A percentile compares a stretch with the other conserved stretches of the same genome.
Conservation (phyloP, 352 stramenopile genomes). For the Phytophthora pseudosyringae region DNA sequence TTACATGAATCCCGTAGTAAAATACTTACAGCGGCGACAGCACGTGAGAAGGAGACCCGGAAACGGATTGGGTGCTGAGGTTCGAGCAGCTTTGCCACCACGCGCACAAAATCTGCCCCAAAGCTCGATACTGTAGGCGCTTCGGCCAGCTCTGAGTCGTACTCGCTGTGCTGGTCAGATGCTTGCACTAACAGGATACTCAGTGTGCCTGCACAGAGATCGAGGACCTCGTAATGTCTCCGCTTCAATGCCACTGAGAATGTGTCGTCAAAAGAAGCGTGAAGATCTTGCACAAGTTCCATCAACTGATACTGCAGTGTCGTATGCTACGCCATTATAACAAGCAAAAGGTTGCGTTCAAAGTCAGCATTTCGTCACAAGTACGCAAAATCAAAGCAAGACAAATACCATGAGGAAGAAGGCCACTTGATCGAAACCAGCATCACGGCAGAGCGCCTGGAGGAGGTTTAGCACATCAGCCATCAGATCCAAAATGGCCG, state of each 20-base stretch:
- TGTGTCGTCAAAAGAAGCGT: slow-evolving; percentile 34
- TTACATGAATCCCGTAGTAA: neutral
- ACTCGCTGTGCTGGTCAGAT: slow-evolving; percentile 20
- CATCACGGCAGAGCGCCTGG: slow-evolving; percentile 36
- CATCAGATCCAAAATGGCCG: slow-evolving; percentile 46
- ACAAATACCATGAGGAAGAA: slow-evolving; percentile 43
- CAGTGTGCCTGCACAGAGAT: slow-evolving; percentile 34
- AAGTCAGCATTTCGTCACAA: neutral
- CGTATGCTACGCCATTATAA: slow-evolving; percentile 42
- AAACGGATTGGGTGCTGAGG: slow-evolving; percentile 44
- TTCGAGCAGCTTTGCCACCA: slow-evolving; percentile 35
- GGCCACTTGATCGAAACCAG: slow-evolving; percentile 22
- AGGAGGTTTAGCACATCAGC: slow-evolving; percentile 47
- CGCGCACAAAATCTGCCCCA: slow-evolving; percentile 20
- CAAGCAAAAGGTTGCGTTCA: neutral
- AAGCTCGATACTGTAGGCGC: slow-evolving; percentile 11
- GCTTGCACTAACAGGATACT: slow-evolving; percentile 30
- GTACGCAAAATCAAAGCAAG: neutral
- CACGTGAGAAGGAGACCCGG: slow-evolving; percentile 43
- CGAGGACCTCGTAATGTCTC: slow-evolving; percentile 42
- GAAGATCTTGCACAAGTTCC: slow-evolving; percentile 42
- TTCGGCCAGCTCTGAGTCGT: slow-evolving; percentile 6
- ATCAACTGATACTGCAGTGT: slow-evolving; percentile 48
- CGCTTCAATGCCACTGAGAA: slow-evolving; percentile 2
- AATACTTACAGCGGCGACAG: slow-evolving; percentile 44